Base-by-base conservation (phyloP, 257 asterid species). In the Nyctanthes arbortristis region DNA sequence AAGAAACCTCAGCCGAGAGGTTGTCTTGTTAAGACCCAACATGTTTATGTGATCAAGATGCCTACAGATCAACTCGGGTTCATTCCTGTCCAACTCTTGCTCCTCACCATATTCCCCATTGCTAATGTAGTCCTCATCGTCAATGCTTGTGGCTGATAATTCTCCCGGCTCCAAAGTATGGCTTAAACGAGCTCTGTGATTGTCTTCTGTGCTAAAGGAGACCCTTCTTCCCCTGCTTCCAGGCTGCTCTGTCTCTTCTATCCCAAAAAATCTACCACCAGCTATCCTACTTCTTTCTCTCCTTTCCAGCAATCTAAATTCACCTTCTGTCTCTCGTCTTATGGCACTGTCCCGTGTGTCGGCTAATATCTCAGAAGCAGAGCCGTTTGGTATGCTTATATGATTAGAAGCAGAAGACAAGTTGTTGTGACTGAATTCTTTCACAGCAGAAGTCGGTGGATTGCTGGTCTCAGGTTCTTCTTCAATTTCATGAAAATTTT, bases 271-370 rank as follows among this genome's bases (percentile, higher is more conserved):
- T 80, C 97, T 84, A 16, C 96, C 90, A 33, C 90, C 96, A 2
- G 85, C 87, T 35, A 73, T 82, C 78, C 91, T 81, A 73, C 85
- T 89, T 60, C 88, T 80, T 76, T 94, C 97, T 39, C 99, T 89
- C 87, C 99, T 85, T 69, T 88, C 99, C 47, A 92, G 81, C 36
- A 94, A 80, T 72, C 98, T 79, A 79, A 92, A 94, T 45, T 89
- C 99, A 13, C 99, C 99, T 77, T 92, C 99, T 8, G 99, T 91
- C 79, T 94, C 99, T 77, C 99, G 79, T 78, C 98, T 87, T 79
- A 94, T 92, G 18, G 97, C 96, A 71, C 96, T 93, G 77, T 89
- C 99, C 81, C 88, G 90, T 18, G 76, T 56, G 75, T 88, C 98
- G 1, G 76, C 72, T 58, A 68, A 75, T 45, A 77, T 61, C 76